Conservation (phyloP, 441 rosid species). For the Gossypium schwendimanii region DNA sequence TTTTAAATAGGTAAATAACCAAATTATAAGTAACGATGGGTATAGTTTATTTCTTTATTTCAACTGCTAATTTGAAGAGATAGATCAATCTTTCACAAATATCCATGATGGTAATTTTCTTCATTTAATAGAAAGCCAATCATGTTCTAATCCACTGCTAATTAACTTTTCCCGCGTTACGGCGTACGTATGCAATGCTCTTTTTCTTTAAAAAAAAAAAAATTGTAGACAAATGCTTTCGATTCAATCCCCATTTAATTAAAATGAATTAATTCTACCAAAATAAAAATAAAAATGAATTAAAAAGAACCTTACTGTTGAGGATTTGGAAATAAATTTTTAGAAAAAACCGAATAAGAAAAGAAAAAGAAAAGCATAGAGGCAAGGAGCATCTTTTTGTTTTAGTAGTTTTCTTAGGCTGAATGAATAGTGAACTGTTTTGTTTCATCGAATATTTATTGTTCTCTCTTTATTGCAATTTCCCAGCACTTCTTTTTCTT, state of each 20-base stretch:
- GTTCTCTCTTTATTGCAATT: slow-evolving; percentile 15
- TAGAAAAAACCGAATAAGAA: neutral
- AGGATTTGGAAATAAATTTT: neutral
- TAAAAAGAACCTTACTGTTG: neutral
- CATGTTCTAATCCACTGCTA: neutral
- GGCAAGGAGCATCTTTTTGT: slow-evolving; percentile 27
- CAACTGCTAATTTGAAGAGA: too few relatives aligned
- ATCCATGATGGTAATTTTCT: neutral
- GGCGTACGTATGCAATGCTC: neutral
- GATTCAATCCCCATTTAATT: neutral
- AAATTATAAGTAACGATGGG: too few relatives aligned
- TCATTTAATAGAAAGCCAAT: too few relatives aligned
- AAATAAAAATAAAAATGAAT: too few relatives aligned
- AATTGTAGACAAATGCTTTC: neutral
- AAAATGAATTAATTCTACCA: neutral
- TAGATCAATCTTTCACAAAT: too few relatives aligned
- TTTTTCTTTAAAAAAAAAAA: neutral
- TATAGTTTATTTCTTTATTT: too few relatives aligned
- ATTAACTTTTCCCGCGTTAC: neutral
- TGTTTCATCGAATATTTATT: slow-evolving; percentile 21
- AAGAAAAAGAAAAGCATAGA: neutral
- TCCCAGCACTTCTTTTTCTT: neutral
- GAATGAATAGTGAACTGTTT: neutral
- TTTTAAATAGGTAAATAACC: too few relatives aligned
- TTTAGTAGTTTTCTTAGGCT: slow-evolving; percentile 4